These are phyloP conservation scores for Sporobolomyces pararoseus DNA, from an alignment of 768 basidiomycete species.

Conservation along the genomic window DNA sequence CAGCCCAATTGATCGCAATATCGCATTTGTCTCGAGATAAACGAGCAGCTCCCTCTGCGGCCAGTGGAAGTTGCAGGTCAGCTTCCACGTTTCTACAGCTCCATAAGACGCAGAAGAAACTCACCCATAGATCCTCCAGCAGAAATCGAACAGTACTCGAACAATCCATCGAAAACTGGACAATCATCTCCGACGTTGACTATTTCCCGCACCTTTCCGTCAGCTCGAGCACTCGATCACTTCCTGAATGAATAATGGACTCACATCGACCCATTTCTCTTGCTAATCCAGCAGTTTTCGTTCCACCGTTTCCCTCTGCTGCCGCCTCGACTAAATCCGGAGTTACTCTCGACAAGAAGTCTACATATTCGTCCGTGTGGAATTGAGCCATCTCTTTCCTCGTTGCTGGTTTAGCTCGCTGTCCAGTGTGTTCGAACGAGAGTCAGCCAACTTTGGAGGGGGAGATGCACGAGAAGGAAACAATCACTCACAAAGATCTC, in stretches of 20 bases:
- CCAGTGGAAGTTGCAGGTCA: not conserved
- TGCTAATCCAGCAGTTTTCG: constrained; percentile 30
- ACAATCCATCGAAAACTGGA: constrained; percentile 95
- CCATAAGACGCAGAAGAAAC: no score
- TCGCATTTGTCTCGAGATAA: constrained; percentile 95
- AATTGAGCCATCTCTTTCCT: constrained; percentile 99
- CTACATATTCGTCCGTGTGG: constrained; percentile 98
- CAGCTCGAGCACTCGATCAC: not conserved
- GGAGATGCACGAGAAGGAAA: not conserved
- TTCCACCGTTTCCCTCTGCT: constrained; percentile 31
- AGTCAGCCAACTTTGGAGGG: not conserved
- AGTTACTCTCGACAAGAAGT: constrained; percentile 87
- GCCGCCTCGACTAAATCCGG: constrained; percentile 56
- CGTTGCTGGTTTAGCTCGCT: constrained; percentile 98
- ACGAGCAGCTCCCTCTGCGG: constrained; percentile 88
- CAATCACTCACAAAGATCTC: constrained; percentile 84
- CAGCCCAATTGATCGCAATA: constrained; percentile 99
- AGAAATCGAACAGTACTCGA: constrained; percentile 98
- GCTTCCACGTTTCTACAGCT: no score
- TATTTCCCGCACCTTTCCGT: constrained; percentile 47
- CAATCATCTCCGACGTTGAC: constrained; percentile 99
- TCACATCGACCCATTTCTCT: constrained; percentile 41
- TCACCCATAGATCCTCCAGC: constrained; percentile 99
- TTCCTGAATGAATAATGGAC: not conserved
- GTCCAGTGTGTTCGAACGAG: not conserved